A percentile compares a stretch with the other conserved stretches of the same genome.
Conservation (phyloP, 148 eudicot genomes). For the Amaranthus hypochondriacus region DNA sequence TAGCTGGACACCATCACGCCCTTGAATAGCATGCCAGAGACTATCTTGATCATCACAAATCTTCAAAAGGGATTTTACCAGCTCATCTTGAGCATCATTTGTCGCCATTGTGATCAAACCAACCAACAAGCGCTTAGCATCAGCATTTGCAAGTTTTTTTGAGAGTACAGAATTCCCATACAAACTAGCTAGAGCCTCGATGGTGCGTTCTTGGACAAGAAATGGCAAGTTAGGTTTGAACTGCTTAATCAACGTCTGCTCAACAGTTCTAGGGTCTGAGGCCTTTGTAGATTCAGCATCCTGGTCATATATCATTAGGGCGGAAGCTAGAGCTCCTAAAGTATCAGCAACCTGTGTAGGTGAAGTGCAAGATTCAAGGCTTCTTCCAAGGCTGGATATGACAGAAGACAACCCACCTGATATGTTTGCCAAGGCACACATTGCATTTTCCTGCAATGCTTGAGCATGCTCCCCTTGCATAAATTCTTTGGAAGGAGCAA, state of each 20-base stretch:
- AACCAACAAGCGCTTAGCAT: slow-evolving; percentile 85
- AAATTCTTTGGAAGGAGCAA: slow-evolving; percentile 98
- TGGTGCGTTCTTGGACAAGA: slow-evolving; percentile 88
- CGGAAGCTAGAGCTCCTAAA: slow-evolving; percentile 95
- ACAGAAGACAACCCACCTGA: slow-evolving; percentile 98
- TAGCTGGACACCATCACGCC: slow-evolving; percentile 96
- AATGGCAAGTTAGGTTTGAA: slow-evolving; percentile 72
- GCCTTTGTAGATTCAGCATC: slow-evolving; percentile 74
- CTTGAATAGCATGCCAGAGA: slow-evolving; percentile 94
- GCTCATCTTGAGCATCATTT: slow-evolving; percentile 89
- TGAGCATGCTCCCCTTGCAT: slow-evolving; percentile 99
- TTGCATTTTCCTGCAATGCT: slow-evolving; percentile 97
- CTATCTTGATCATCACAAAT: slow-evolving; percentile 78
- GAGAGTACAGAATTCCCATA: slow-evolving; percentile 78
- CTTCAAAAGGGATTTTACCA: slow-evolving; percentile 69
- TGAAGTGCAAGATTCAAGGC: slow-evolving; percentile 91
- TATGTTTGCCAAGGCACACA: slow-evolving; percentile 98
- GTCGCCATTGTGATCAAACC: slow-evolving; percentile 98
- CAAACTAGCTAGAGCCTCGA: slow-evolving; percentile 97
- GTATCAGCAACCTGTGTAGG: slow-evolving; percentile 93
- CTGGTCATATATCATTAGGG: slow-evolving; percentile 89
- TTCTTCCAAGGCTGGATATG: slow-evolving; percentile 94
- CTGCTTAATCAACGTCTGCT: slow-evolving; percentile 77
- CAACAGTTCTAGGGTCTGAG: slow-evolving; percentile 70
- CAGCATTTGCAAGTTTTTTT: slow-evolving; percentile 77